These are phyloP conservation scores for Malania oleifera DNA, from an alignment of 164 flowering plant species.

Conservation along the genomic window DNA sequence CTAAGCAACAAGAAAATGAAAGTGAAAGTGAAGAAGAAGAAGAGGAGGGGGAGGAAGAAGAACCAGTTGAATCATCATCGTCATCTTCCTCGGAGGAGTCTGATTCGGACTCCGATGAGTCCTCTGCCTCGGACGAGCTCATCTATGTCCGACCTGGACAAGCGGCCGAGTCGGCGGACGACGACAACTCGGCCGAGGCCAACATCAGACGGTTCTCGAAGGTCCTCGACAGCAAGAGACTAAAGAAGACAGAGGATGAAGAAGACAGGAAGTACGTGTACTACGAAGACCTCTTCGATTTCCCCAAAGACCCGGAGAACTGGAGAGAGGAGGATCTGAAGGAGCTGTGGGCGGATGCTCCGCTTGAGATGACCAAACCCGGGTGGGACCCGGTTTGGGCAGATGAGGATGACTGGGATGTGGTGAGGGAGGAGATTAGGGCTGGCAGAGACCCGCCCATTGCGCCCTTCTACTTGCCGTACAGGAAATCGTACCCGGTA, in stretches of 20 bases:
- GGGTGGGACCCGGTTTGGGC: conserved; percentile 95
- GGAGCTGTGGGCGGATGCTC: conserved; percentile 87
- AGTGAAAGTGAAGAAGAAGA: conserved; percentile 7
- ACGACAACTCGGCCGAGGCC: conserved; percentile 37
- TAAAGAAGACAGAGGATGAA: conserved; percentile 22
- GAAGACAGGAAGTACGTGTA: conserved; percentile 24
- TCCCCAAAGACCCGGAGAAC: conserved; percentile 73
- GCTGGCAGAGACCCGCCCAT: conserved; percentile 59
- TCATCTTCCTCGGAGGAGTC: conserved; percentile 23
- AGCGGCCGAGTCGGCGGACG: conserved; percentile 1
- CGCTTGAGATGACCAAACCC: conserved; percentile 38
- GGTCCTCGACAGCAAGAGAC: conserved; percentile 27
- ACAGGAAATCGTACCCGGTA: conserved; percentile 57
- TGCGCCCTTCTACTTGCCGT: conserved; percentile 88
- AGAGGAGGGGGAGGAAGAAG: background rate
- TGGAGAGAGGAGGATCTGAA: conserved; percentile 78
- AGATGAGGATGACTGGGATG: conserved; percentile 66
- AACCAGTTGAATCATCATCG: conserved; percentile 1
- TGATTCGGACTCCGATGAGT: conserved; percentile 30
- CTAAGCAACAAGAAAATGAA: background rate
- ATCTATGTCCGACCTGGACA: conserved; percentile 11
- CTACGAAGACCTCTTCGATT: conserved; percentile 50
- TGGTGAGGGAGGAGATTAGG: conserved; percentile 34
- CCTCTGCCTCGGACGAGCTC: conserved; percentile 11
- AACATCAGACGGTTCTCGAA: conserved; percentile 25